A percentile compares a stretch with the other conserved stretches of the same genome.
phyloP scores from a whole-genome alignment of 2,329 filamentous ascomycete genomes.

The Ophioceras dolichostomum region DNA sequence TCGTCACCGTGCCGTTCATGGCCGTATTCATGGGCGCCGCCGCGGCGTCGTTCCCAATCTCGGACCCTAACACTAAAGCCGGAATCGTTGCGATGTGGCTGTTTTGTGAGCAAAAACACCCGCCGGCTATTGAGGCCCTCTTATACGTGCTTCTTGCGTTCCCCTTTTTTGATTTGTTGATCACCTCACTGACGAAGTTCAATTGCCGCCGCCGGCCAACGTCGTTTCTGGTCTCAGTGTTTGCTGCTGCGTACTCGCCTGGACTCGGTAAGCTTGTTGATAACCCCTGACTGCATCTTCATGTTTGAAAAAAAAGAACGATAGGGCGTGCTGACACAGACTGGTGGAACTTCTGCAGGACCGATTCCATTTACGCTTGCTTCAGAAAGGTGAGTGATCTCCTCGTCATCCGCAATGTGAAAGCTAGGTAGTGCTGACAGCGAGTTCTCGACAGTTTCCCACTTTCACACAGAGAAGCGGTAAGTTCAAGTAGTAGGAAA shows the following conservation, averaged over 20 bases:
- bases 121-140: no score
- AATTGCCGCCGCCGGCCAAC: no score
- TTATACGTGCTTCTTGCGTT: no score
- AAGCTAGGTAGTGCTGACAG: no score
- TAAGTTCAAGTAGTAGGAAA: conserved; percentile 4
- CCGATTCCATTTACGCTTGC: conserved; percentile 38
- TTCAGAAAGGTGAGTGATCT: conserved; percentile 24
- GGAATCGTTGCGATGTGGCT: conserved; percentile 22
- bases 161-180: no score
- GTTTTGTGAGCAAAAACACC: conserved; percentile 19
- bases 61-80: conserved; percentile 6
- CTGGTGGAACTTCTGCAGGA: conserved; percentile 15
- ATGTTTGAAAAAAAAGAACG: no score
- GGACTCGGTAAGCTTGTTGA: conserved; percentile 13
- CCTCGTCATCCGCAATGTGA: no score
- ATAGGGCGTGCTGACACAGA: no score
- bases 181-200: no score
- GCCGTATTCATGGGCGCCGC: conserved; percentile 25
- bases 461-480: conserved; percentile 32
- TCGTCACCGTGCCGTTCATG: conserved; percentile 30
- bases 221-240: no score
- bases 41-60: conserved; percentile 16
- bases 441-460: no score
- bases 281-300: no score
- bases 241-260: conserved; percentile 28